Evolutionary conservation across 495 filamentous ascomycete species (phyloP).

Genomic region (Barbatosphaeria neglecta): DNA sequence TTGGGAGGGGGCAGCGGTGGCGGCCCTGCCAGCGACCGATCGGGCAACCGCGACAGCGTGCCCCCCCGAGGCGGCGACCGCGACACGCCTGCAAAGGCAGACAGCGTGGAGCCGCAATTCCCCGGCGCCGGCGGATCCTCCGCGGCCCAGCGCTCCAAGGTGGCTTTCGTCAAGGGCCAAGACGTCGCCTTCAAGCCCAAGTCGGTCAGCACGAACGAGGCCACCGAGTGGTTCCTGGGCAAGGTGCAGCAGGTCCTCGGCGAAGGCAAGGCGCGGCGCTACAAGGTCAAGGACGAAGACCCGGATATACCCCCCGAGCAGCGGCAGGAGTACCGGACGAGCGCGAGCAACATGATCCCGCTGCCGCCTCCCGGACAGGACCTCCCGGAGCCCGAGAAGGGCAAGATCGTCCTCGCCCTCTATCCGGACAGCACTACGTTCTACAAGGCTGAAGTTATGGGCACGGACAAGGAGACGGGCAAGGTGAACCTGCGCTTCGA

Average conservation of each 20-base stretch:
- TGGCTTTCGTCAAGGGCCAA: conserved; percentile 53
- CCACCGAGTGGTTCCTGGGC: conserved; percentile 79
- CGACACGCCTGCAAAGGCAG: conserved; percentile 32
- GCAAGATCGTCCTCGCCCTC: conserved; percentile 69
- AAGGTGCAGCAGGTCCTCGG: conserved; percentile 74
- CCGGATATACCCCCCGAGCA: conserved; percentile 62
- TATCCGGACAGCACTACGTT: conserved; percentile 95
- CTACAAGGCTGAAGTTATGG: conserved; percentile 90
- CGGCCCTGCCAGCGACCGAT: conserved; percentile 34
- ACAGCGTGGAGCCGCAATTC: conserved; percentile 32
- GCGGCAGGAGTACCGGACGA: conserved; percentile 65
- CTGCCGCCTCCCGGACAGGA: conserved; percentile 45
- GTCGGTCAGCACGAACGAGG: conserved; percentile 50
- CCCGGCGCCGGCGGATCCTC: conserved; percentile 6
- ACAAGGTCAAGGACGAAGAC: conserved; percentile 90
- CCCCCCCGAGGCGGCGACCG: conserved; percentile 30
- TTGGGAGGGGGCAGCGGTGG: conserved; percentile 45
- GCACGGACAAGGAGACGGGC: conserved; percentile 39
- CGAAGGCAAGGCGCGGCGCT: conserved; percentile 79
- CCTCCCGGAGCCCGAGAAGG: conserved; percentile 61
- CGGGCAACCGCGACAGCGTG: conserved; percentile 27
- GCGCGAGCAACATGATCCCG: conserved; percentile 68
- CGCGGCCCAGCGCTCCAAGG: conserved; percentile 29
- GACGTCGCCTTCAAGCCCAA: conserved; percentile 85
- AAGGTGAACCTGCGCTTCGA: conserved; percentile 63